Evolutionary conservation across 805 yeast species (phyloP).

Genomic region (Hanseniaspora meyeri): DNA sequence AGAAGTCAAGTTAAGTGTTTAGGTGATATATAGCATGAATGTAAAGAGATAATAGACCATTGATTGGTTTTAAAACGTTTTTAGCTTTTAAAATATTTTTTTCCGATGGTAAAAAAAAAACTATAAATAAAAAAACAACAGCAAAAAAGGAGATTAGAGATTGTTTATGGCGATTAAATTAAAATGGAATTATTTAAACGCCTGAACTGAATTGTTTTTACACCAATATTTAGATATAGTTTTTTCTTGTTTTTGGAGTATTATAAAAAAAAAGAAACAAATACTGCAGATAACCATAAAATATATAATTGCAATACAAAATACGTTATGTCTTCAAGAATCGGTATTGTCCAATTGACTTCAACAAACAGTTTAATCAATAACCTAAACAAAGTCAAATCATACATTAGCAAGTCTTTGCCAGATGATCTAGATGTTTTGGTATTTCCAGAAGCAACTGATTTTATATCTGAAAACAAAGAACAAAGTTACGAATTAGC

Average conservation of each 20-base stretch:
- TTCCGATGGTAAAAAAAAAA: background rate
- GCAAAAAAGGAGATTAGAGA: background rate
- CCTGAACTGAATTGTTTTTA: no score
- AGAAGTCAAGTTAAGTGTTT: conserved; percentile 71
- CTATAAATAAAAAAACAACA: no score
- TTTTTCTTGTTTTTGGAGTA: no score
- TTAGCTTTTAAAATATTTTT: background rate
- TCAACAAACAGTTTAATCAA: conserved; percentile 50
- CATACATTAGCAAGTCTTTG: conserved; percentile 54
- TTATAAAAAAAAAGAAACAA: no score
- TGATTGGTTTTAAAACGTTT: background rate
- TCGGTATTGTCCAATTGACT: conserved; percentile 81
- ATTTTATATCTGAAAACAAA: conserved; percentile 65
- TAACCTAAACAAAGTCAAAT: conserved; percentile 49
- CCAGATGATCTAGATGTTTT: conserved; percentile 49
- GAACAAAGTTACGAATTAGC: conserved; percentile 54
- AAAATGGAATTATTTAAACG: no score
- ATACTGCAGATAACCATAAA: no score
- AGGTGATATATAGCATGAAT: conserved; percentile 15
- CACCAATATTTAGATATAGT: no score
- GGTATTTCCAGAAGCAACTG: conserved; percentile 89
- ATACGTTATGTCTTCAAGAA: conserved; percentile 15
- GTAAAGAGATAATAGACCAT: background rate
- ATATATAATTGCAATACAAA: no score
- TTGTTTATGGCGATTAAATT: no score